Conservation (phyloP, 169 alveolate species). For the Cryptosporidium baileyi region DNA sequence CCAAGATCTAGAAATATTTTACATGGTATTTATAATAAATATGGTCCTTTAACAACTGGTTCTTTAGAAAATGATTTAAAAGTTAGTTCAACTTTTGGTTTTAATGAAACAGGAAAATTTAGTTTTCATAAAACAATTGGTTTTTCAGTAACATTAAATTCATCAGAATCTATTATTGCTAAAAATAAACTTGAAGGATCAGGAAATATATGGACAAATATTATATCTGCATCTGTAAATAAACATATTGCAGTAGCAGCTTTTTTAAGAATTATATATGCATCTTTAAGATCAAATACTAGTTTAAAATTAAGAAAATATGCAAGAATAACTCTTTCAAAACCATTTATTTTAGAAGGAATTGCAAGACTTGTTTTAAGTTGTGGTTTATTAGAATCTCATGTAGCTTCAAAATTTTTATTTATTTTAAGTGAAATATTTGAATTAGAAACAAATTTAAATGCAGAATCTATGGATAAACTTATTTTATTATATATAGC, state of each 20-base stretch:
- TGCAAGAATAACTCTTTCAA: not conserved
- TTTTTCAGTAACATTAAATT: slow-evolving; percentile 9
- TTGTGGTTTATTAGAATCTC: slow-evolving; percentile 56
- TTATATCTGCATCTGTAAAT: slow-evolving; percentile 40
- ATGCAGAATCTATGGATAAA: slow-evolving; percentile 54
- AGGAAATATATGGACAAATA: slow-evolving; percentile 48
- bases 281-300: slow-evolving; percentile 33
- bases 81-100: not conserved
- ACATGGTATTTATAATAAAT: slow-evolving; percentile 52
- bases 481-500: slow-evolving; percentile 28
- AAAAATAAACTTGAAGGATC: slow-evolving; percentile 35
- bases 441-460: not conserved
- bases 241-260: slow-evolving; percentile 39
- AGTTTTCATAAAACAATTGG: not conserved
- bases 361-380: slow-evolving; percentile 38
- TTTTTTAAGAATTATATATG: slow-evolving; percentile 38
- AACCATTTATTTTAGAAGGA: slow-evolving; percentile 32
- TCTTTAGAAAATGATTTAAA: slow-evolving; percentile 13
- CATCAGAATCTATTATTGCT: slow-evolving; percentile 18
- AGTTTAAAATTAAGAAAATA: slow-evolving; percentile 8
- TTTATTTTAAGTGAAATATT: slow-evolving; percentile 12
- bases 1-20: slow-evolving; percentile 60
- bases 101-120: not conserved
- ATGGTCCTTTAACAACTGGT: slow-evolving; percentile 44
- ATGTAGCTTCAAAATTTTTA: slow-evolving; percentile 59